Percentiles rank a stretch among this genome's conserved stretches.
Evolutionary conservation across 2,329 filamentous ascomycete genomes (phyloP).

Genomic region (Pestalotiopsis sp.): DNA sequence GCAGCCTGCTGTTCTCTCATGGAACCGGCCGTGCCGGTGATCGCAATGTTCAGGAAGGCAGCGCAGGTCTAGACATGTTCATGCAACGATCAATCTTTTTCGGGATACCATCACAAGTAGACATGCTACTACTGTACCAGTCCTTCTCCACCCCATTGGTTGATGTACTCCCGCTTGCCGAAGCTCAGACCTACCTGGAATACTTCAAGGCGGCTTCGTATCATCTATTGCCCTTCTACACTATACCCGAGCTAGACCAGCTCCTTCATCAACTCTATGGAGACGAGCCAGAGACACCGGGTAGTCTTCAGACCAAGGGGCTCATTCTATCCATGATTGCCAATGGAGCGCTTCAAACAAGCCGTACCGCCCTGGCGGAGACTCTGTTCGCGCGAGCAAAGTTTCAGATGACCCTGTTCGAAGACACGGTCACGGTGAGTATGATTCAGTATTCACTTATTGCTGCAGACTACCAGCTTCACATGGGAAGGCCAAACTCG

Average conservation of each 20-base stretch:
- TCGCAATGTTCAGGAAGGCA: conserved; percentile 21
- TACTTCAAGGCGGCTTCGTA: background rate
- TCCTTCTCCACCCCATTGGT: background rate
- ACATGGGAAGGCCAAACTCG: conserved; percentile 32
- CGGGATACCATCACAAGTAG: conserved; percentile 26
- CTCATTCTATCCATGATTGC: conserved; percentile 26
- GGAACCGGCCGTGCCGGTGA: conserved; percentile 18
- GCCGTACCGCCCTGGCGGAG: conserved; percentile 26
- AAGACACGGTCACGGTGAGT: conserved; percentile 31
- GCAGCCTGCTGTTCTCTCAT: conserved; percentile 25
- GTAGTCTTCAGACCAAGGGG: conserved; percentile 24
- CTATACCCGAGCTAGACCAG: conserved; percentile 20
- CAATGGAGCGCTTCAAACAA: conserved; percentile 26
- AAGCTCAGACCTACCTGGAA: conserved; percentile 13
- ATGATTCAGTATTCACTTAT: conserved; percentile 32
- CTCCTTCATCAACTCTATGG: conserved; percentile 21
- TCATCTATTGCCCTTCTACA: conserved; percentile 22
- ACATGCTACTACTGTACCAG: conserved; percentile 15
- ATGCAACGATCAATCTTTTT: conserved; percentile 34
- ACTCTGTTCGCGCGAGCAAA: conserved; percentile 27
- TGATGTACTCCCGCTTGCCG: conserved; percentile 15
- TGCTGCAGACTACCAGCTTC: conserved; percentile 28
- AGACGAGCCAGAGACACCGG: conserved; percentile 3
- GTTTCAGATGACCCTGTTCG: conserved; percentile 24
- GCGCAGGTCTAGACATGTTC: conserved; percentile 29